Evolutionary conservation across 225 moss, liverwort and hornwort genomes (phyloP).

Genomic region (Marchantia polymorpha): DNA sequence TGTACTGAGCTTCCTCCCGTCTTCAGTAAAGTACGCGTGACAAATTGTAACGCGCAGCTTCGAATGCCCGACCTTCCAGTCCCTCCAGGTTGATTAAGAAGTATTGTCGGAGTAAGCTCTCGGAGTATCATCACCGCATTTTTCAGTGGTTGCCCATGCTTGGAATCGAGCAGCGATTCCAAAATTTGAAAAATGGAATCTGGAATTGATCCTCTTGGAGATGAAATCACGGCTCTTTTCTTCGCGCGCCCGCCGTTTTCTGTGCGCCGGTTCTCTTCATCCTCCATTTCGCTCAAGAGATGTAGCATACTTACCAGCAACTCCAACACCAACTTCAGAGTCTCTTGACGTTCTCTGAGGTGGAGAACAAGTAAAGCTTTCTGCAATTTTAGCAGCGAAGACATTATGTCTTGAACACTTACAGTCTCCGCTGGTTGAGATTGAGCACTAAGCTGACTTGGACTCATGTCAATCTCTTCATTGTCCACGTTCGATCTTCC

Average conservation of each 20-base stretch:
- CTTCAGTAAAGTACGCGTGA: conserved; percentile 25
- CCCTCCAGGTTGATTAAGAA: conserved; percentile 37
- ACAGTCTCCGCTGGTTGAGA: conserved; percentile 22
- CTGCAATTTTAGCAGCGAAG: conserved; percentile 33
- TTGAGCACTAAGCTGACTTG: conserved; percentile 12
- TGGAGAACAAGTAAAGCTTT: conserved; percentile 33
- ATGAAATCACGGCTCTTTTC: conserved; percentile 18
- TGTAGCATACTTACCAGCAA: conserved; percentile 47
- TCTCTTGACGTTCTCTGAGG: conserved; percentile 52
- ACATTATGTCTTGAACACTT: conserved; percentile 28
- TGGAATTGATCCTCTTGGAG: conserved; percentile 14
- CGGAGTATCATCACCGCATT: conserved; percentile 42
- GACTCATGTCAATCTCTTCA: conserved; percentile 15
- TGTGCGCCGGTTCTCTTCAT: conserved; percentile 17
- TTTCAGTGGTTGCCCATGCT: conserved; percentile 42
- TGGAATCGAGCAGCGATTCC: conserved; percentile 26
- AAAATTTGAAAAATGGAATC: conserved; percentile 42
- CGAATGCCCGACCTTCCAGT: conserved; percentile 27
- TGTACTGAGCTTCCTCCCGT: conserved; percentile 17
- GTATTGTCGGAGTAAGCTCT: conserved; percentile 47
- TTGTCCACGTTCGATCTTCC: conserved; percentile 7
- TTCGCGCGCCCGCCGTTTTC: conserved; percentile 28
- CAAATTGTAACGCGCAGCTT: conserved; percentile 42
- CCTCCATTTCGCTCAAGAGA: conserved; percentile 34
- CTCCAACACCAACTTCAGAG: conserved; percentile 46